Base-by-base conservation (phyloP, 352 stramenopile genomes). In the Phytopythium sindhum region DNA sequence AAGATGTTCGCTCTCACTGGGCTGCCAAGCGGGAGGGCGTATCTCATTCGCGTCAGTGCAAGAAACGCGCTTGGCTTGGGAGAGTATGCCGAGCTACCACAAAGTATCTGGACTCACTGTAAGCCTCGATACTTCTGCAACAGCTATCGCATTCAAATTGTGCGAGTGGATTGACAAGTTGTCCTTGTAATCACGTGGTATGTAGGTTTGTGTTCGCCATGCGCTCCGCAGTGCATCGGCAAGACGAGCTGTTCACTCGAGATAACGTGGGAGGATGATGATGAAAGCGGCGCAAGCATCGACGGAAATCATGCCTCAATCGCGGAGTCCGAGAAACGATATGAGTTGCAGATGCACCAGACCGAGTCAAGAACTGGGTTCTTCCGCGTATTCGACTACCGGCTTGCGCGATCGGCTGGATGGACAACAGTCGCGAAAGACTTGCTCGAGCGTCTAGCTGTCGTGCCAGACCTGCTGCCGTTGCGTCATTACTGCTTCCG, bases 401-500 rank as follows among this genome's bases (percentile, higher is more conserved):
- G 8, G 1, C 15, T 39, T 24, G 21, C 15, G 10, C 47, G 23
- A 26, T 50, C 42, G 15, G 14, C 39, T 24, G 10, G 15, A 44
- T 77, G 70, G 70, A 48, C 24, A 15, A 53, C 39, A 1, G 57
- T 60, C 11, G 60, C 58, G 5, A 24, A 59, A 14, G 42, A 61
- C 17, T 48, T 77, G 9, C 21, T 28, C 4, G 61, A 63, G 4
- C 28, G 10, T 4, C n/a, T 41, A 23, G 39, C 54, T 21, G 29
- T 57, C 24, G 61, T 75, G 7, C 61, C 60, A 11, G 58, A 60
- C 19, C 64, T 77, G 42, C 33, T 52, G 29, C 68, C 70, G 3
- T 37, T 73, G 37, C 37, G 57, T 9, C 63, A 59, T 35, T 77
- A 77, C 33, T 63, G 69, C 14, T 77, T 77, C 35, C 70, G 70